Evolutionary conservation across 2,329 filamentous ascomycete genomes (phyloP), one percentile per base, ranked within the genome.

Genomic region (Fusarium drepaniforme): DNA sequence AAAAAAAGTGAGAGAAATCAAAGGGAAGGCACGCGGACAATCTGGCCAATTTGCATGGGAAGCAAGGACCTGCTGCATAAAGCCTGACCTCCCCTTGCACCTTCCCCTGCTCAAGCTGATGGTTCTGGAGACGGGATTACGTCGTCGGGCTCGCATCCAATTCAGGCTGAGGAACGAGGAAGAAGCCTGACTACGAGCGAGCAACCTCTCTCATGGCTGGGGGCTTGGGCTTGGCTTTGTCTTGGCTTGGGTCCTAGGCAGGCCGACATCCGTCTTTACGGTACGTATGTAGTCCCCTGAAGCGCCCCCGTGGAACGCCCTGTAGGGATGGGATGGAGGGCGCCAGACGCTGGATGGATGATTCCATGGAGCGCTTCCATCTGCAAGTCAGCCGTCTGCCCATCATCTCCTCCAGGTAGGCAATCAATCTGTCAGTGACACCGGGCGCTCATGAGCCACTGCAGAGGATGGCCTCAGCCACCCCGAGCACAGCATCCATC

Each of bases 381-480:
- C 51, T 37, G 37, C 53, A 64, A 38, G n/a, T 44, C 53, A 53
- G 28, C 58, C 33, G 25, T 21, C 30, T n/a, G 28, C 35, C 44
- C 42, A 69, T 59, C 58, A 69, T 59, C 58, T 28, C 38, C 38
- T 28, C 25, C 5, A 12, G 11, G 38, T 44, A 44, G 7, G 23
- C 1, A 30, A 1, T 28, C 13, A 42, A 33, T 30, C 25, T 33
- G 58, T 69, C 23, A 70, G 64, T 75, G 65, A 74, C 72, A 61
- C 72, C 23, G 44, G 62, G 63, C 63, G 64, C 56, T 44, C 56
- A 74, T 68, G 70, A 53, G 60, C 72, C 72, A 74, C 71, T 62
- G 25, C 13, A 46, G 30, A 70, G 51, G 42, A 70, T 69, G 57
- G 12, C 35, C 64, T 61, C 65, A 70, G 72, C 72, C 72, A 75